Base-by-base conservation (phyloP, 768 basidiomycete genomes). In the Inosperma sp. region DNA sequence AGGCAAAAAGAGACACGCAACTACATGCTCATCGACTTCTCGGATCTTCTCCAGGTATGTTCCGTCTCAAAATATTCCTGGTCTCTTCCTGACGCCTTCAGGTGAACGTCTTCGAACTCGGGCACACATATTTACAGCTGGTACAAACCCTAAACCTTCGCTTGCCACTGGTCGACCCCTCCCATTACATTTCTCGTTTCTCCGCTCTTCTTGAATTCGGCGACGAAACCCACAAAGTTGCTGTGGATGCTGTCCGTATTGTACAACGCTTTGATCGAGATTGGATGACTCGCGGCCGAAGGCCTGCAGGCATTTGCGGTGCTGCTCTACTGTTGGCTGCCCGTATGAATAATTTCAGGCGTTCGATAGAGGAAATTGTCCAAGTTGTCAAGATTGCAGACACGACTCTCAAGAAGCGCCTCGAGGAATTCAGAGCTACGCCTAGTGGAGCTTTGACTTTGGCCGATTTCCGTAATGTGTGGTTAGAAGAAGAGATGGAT, bases 381-480 rank as follows among this genome's bases (percentile, higher is more conserved):
- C 96, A 99, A 64, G 93, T 99, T 13, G 96, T 98, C 57, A 99
- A 98, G 71, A 96, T 97, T 57, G 92, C 93, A n/a, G 93, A 97
- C 61, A 85, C 84, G 9, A 99, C 96, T 3, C 69, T 99, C 35
- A 84, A 85, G 70, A 97, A 95, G 67, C 81, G 96, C 14, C 72
- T 99, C 13, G 88, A 93, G 21, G 96, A 99, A 70, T 99, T 99
- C 75, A 90, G 85, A 64, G 82, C 80, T 58, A 97, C 93, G 2
- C 84, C 86, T 0, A 91, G 88, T 60, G 93, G 90, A 10, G 76
- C 77, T 30, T 69, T 97, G 60, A 94, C 93, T 2, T 72, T 99
- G 45, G 83, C 84, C 10, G 93, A 97, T 66, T 97, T 94, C 64
- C 74, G 93, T 45, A 88, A 78, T 41, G 86, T 94, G 19, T 93